phyloP scores from a whole-genome alignment of 805 yeast genomes.

The Saitoella complicata region DNA sequence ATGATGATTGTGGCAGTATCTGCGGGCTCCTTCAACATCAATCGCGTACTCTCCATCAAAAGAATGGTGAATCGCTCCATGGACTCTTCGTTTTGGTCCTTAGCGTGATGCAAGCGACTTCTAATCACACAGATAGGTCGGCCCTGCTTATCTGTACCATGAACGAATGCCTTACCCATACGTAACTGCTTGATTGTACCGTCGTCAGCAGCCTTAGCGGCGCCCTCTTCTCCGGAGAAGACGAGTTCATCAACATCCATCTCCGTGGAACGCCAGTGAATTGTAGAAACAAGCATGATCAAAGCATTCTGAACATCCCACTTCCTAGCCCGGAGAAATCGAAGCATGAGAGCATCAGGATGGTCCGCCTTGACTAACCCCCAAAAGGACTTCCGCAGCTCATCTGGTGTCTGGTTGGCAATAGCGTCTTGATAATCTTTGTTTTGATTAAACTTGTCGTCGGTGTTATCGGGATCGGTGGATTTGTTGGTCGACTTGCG shows the following conservation, averaged over 20 bases:
- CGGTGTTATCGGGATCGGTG: conserved; percentile 7
- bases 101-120: conserved; percentile 58
- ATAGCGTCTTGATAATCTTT: conserved; percentile 31
- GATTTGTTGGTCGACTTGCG: background rate
- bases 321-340: conserved; percentile 90
- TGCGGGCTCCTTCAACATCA: conserved; percentile 54
- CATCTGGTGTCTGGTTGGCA: conserved; percentile 35
- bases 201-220: conserved; percentile 31
- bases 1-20: conserved; percentile 75
- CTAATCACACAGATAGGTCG: conserved; percentile 73
- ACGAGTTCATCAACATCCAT: conserved; percentile 42
- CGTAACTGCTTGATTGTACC: conserved; percentile 37
- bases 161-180: conserved; percentile 52
- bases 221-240: conserved; percentile 55
- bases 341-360: conserved; percentile 65
- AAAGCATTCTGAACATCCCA: conserved; percentile 68
- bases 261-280: conserved; percentile 65
- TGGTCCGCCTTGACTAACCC: conserved; percentile 53
- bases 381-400: conserved; percentile 39
- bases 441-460: conserved; percentile 13
- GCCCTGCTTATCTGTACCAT: conserved; percentile 54
- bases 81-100: conserved; percentile 52
- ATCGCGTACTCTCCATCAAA: conserved; percentile 66
- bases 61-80: conserved; percentile 60
- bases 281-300: conserved; percentile 73